A percentile compares a stretch with the other conserved stretches of the same genome.
phyloP scores from a whole-genome alignment of 2,329 filamentous ascomycete genomes.

The Exophiala xenobiotica region DNA sequence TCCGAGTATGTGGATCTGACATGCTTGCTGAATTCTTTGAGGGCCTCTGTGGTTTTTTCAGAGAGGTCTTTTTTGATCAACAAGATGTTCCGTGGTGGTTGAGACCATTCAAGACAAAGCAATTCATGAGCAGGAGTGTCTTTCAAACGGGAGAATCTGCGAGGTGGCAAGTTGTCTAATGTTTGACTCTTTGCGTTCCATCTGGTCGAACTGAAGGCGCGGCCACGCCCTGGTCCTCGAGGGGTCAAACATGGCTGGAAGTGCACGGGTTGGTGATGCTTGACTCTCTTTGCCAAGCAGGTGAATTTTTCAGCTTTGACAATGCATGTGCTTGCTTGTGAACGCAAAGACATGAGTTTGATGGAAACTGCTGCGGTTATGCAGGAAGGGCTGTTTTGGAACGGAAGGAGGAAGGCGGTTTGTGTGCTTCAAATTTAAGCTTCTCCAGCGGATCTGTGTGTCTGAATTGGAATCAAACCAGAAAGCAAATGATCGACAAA shows the following conservation, averaged over 20 bases:
- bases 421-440: background rate
- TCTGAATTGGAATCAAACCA: too few relatives aligned
- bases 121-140: slow-evolving; percentile 52
- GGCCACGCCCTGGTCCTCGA: background rate
- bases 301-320: background rate
- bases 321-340: background rate
- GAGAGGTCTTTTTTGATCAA: slow-evolving; percentile 66
- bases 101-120: slow-evolving; percentile 66
- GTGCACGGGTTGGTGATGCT: background rate
- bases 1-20: slow-evolving; percentile 76
- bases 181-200: background rate
- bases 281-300: background rate
- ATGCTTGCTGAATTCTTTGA: slow-evolving; percentile 66
- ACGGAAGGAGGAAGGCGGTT: background rate
- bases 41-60: slow-evolving; percentile 53
- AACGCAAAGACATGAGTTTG: background rate
- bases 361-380: background rate
- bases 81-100: slow-evolving; percentile 66
- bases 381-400: too few relatives aligned
- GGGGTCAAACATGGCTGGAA: background rate
- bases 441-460: background rate
- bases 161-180: slow-evolving; percentile 13
- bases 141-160: slow-evolving; percentile 18
- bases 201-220: background rate
- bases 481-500: too few relatives aligned